phyloP scores from a whole-genome alignment of 176 grass and related monocot genomes.

The Olyra latifolia region DNA sequence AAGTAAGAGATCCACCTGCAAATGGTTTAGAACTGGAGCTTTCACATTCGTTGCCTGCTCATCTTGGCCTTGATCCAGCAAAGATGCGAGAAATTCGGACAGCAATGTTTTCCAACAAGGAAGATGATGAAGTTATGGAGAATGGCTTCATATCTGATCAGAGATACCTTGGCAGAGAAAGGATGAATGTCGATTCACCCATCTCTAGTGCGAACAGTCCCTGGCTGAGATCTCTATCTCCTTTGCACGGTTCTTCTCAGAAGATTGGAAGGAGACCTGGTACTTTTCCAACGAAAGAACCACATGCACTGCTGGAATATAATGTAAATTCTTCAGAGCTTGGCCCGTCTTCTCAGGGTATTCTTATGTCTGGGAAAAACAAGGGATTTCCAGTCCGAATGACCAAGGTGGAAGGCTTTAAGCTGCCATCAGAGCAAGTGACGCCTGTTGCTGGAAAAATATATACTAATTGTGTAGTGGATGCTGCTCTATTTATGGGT shows the following conservation, averaged over 20 bases:
- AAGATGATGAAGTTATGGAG: conserved; percentile 48
- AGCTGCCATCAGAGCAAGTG: conserved; percentile 63
- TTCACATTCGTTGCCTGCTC: conserved; percentile 84
- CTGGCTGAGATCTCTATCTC: conserved; percentile 52
- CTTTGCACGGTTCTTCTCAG: conserved; percentile 57
- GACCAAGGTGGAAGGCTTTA: conserved; percentile 87
- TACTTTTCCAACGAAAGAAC: conserved; percentile 52
- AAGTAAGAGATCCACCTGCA: conserved; percentile 50
- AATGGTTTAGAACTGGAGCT: conserved; percentile 57
- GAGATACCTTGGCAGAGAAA: conserved; percentile 49
- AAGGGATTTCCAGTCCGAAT: conserved; percentile 62
- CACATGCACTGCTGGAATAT: conserved; percentile 75
- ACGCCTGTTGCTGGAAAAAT: conserved; percentile 66
- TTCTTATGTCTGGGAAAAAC: conserved; percentile 81
- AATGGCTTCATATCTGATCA: conserved; percentile 47
- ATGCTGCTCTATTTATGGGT: conserved; percentile 93
- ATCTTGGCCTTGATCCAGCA: conserved; percentile 84
- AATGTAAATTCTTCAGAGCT: conserved; percentile 55
- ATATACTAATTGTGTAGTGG: conserved; percentile 69
- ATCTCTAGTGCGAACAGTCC: conserved; percentile 45
- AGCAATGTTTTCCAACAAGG: conserved; percentile 67
- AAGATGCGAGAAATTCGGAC: conserved; percentile 84
- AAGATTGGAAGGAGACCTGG: conserved; percentile 46
- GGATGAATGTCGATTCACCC: conserved; percentile 58
- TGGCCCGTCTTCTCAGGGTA: conserved; percentile 51